Base-by-base conservation (phyloP, 2,329 filamentous ascomycete species). In the Penicillium sp. region DNA sequence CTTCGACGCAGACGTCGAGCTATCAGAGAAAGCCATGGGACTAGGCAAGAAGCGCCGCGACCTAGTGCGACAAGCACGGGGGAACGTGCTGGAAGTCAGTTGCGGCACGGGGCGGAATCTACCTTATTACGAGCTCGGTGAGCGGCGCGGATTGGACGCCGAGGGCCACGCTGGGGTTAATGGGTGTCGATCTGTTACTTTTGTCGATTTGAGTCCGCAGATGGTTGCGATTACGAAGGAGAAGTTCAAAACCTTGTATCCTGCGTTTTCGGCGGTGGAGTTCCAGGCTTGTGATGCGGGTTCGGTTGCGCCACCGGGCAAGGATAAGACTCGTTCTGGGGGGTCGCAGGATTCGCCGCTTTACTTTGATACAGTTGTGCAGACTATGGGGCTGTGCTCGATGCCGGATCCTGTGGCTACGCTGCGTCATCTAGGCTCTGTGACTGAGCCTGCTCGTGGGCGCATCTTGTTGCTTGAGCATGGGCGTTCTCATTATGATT, bases 371-470 rank as follows among this genome's bases (percentile, higher is more conserved):
- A 79, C 76, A 0, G 67, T 81, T 39, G 64, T 81, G 34, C 75
- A 80, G 61, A 79, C 78, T 2, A 79, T 80, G 77, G 78, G 78
- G 2, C 60, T 80, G 5, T 80, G 78, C 61, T 79, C 77, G 43
- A 77, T 74, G 61, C 67, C 73, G 13, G 70, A 75, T 53, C 77
- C 76, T 14, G 72, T 71, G 26, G 67, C 63, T 2, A 69, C 74
- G n/a, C 61, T 79, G n/a, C 65, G 62, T 9, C 74, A 77, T 66
- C 56, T 76, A 30, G 74, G 68, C 7, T 63, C 63, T 32, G 67
- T 78, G 56, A 70, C 70, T 13, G 71, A 76, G 58, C 73, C 72
- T 39, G 55, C 65, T 38, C 61, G 62, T 26, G 78, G 78, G 2
- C 67, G 66, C 38, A 78, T 81, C 34, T 59, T 80, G 50, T 67